These are phyloP conservation scores for Chlorella sorokiniana DNA, from an alignment of 139 green algal genomes.

Conservation along the genomic window DNA sequence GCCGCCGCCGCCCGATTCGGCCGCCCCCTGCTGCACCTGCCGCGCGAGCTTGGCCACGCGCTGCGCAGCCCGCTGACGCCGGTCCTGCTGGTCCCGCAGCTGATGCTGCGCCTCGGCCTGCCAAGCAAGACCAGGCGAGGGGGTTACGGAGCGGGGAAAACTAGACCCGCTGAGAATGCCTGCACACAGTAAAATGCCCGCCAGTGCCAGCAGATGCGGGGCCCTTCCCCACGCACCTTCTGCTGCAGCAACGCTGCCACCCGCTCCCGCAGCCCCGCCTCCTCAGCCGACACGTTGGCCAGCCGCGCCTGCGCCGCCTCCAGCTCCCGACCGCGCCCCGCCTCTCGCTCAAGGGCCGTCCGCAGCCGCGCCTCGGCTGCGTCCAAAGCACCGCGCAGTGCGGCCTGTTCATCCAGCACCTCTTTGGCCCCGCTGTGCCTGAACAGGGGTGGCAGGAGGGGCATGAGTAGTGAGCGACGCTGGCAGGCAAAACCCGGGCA, in stretches of 20 bases:
- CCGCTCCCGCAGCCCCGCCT: constrained; percentile 2
- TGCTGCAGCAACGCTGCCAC: constrained; percentile 13
- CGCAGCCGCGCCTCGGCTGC: not conserved
- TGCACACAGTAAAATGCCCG: not conserved
- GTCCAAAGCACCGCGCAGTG: not conserved
- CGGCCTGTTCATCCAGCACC: constrained; percentile 15
- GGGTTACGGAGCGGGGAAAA: too few relatives aligned
- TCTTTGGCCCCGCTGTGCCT: not conserved
- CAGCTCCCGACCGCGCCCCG: not conserved
- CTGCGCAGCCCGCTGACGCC: constrained; percentile 4
- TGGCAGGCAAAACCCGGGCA: too few relatives aligned
- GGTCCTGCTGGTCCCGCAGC: constrained; percentile 1
- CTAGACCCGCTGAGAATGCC: not conserved
- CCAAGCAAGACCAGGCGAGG: not conserved
- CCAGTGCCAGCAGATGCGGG: too few relatives aligned
- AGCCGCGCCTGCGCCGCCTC: constrained; percentile 2
- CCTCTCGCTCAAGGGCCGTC: not conserved
- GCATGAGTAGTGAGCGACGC: not conserved
- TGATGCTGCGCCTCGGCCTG: constrained; percentile 9
- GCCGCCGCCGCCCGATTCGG: not conserved
- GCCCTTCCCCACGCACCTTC: not conserved
- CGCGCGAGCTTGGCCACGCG: not conserved
- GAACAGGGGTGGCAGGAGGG: not conserved
- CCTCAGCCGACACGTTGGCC: not conserved
- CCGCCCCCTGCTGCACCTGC: constrained; percentile 2